Evolutionary conservation across 345 rosid species (phyloP).

Genomic region (Gossypium mustelinum): DNA sequence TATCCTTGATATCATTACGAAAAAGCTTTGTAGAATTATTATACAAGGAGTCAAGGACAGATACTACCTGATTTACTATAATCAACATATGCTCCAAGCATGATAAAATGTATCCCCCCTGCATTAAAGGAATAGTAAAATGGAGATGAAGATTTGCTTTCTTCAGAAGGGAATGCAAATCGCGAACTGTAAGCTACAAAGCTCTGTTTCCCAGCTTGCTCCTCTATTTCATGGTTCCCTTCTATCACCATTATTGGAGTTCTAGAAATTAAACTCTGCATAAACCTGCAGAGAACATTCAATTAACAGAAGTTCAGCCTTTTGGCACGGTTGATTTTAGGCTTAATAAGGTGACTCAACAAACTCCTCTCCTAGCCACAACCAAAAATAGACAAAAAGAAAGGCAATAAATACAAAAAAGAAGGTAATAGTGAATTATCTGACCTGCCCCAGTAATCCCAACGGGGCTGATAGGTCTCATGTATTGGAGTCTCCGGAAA

Average conservation of each 20-base stretch:
- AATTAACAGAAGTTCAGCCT: neutral
- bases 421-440: neutral
- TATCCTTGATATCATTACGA: neutral
- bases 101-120: slow-evolving; percentile 86
- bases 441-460: slow-evolving; percentile 99
- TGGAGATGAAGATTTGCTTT: slow-evolving; percentile 65
- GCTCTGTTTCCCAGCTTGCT: slow-evolving; percentile 56
- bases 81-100: slow-evolving; percentile 72
- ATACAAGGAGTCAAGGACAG: neutral
- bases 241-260: slow-evolving; percentile 80
- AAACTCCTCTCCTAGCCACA: neutral
- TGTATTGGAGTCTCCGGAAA: slow-evolving; percentile 39
- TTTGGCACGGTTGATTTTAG: neutral
- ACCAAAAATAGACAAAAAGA: neutral
- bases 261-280: slow-evolving; percentile 67
- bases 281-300: slow-evolving; percentile 46
- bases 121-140: slow-evolving; percentile 88
- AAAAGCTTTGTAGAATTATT: neutral
- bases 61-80: slow-evolving; percentile 52
- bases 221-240: slow-evolving; percentile 87
- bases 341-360: neutral
- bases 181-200: slow-evolving; percentile 63
- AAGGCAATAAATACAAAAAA: neutral
- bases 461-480: slow-evolving; percentile 88
- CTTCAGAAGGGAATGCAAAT: slow-evolving; percentile 80